Evolutionary conservation across 83 land plant species (phyloP).

Genomic region (Thuja plicata): DNA sequence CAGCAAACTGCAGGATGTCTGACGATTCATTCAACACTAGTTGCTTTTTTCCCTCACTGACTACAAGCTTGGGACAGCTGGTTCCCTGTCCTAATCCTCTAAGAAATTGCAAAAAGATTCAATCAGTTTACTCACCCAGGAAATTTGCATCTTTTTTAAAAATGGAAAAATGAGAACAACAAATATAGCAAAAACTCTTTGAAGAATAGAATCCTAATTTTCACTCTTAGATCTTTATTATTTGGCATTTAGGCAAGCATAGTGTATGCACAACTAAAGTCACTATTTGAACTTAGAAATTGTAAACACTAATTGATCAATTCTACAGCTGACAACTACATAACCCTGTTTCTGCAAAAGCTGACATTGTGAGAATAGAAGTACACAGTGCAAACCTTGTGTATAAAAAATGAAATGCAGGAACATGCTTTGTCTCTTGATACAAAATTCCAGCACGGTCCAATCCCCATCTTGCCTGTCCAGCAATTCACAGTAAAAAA

Average conservation of each 20-base stretch:
- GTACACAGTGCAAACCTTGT: conserved; percentile 28
- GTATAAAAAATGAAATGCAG: conserved; percentile 30
- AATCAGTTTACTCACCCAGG: not conserved
- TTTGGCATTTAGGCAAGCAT: not conserved
- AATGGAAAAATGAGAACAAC: not conserved
- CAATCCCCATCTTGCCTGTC: conserved; percentile 49
- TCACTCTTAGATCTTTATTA: not conserved
- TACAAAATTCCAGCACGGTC: conserved; percentile 28
- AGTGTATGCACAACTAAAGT: not conserved
- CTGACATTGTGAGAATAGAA: not conserved
- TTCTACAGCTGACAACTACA: too few species aligned
- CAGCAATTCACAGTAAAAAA: not conserved
- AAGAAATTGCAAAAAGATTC: conserved; percentile 11
- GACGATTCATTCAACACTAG: conserved; percentile 37
- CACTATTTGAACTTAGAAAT: not conserved
- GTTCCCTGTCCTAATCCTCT: conserved; percentile 49
- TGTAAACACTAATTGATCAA: not conserved
- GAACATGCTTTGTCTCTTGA: conserved; percentile 32
- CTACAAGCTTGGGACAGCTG: conserved; percentile 46
- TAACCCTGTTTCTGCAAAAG: not conserved
- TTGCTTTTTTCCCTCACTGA: conserved; percentile 23
- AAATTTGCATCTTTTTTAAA: not conserved
- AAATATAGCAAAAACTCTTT: not conserved
- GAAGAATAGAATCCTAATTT: not conserved
- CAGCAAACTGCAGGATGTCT: conserved; percentile 39